Evolutionary conservation across 495 filamentous ascomycete species (phyloP).

Genomic region (Daldinia loculata): DNA sequence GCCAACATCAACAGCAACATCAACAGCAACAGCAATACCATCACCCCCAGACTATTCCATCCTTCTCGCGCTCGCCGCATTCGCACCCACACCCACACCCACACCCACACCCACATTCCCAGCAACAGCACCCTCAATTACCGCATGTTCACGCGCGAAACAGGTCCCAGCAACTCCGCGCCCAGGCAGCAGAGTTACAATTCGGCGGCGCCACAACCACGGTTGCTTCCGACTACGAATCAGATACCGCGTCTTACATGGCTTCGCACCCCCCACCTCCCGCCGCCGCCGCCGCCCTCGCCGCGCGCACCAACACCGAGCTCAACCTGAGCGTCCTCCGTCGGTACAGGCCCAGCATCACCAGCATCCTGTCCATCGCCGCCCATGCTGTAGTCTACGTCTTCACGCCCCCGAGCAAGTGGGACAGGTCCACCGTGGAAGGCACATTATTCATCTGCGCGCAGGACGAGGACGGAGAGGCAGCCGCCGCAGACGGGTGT

Average conservation of each 20-base stretch:
- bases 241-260: conserved; percentile 50
- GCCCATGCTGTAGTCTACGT: conserved; percentile 82
- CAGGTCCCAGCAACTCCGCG: conserved; percentile 39
- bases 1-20: conserved; percentile 19
- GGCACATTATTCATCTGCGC: conserved; percentile 85
- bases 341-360: conserved; percentile 74
- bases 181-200: conserved; percentile 25
- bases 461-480: conserved; percentile 43
- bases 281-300: conserved; percentile 46
- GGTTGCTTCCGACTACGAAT: conserved; percentile 73
- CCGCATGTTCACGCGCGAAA: conserved; percentile 30
- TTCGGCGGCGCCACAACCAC: conserved; percentile 11
- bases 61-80: conserved; percentile 20
- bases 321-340: conserved; percentile 83
- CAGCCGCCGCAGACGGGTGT: conserved; percentile 43
- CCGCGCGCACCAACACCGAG: conserved; percentile 74
- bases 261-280: conserved; percentile 33
- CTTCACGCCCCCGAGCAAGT: conserved; percentile 69
- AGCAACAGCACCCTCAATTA: conserved; percentile 35
- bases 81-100: conserved; percentile 46
- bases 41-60: not conserved
- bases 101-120: conserved; percentile 48
- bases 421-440: conserved; percentile 82
- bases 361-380: conserved; percentile 74
- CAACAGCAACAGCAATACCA: not conserved